Evolutionary conservation across 1,284 basidiomycete species (phyloP).

Genomic region (Psilocybe mexicana): DNA sequence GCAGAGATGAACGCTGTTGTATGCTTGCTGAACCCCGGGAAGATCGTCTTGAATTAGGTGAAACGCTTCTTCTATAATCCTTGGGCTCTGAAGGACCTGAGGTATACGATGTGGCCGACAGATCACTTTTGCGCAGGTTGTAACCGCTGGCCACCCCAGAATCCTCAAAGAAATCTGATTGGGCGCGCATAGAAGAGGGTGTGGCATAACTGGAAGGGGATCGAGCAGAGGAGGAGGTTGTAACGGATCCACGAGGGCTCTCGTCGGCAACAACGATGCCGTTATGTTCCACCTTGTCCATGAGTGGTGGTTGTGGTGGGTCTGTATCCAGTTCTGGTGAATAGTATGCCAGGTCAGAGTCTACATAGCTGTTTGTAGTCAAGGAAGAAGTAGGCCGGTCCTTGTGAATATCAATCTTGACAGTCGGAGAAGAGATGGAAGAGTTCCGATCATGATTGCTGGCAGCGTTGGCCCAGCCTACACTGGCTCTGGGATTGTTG

Average conservation of each 20-base stretch:
- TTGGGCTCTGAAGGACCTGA: constrained; percentile 23
- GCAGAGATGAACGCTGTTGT: constrained; percentile 26
- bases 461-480: constrained; percentile 30
- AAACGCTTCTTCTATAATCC: constrained; percentile 23
- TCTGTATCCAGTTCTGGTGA: constrained; percentile 20
- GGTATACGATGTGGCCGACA: constrained; percentile 29
- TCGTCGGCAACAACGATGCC: constrained; percentile 18
- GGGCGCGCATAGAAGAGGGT: constrained; percentile 27
- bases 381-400: constrained; percentile 28
- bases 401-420: constrained; percentile 33
- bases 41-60: constrained; percentile 30
- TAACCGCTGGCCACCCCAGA: constrained; percentile 26
- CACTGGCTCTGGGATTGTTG: constrained; percentile 32
- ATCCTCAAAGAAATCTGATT: constrained; percentile 35
- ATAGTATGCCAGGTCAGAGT: constrained; percentile 36
- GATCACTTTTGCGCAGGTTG: constrained; percentile 27
- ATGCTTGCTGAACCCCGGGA: constrained; percentile 27
- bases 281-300: constrained; percentile 11
- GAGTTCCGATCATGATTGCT: constrained; percentile 24
- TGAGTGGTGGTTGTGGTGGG: constrained; percentile 10
- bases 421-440: constrained; percentile 24
- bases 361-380: constrained; percentile 24
- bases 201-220: constrained; percentile 30
- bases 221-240: constrained; percentile 25
- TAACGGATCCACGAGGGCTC: constrained; percentile 32